These are phyloP conservation scores for Trichocladium uniseriatum DNA, from an alignment of 495 filamentous ascomycete genomes.

Conservation along the genomic window DNA sequence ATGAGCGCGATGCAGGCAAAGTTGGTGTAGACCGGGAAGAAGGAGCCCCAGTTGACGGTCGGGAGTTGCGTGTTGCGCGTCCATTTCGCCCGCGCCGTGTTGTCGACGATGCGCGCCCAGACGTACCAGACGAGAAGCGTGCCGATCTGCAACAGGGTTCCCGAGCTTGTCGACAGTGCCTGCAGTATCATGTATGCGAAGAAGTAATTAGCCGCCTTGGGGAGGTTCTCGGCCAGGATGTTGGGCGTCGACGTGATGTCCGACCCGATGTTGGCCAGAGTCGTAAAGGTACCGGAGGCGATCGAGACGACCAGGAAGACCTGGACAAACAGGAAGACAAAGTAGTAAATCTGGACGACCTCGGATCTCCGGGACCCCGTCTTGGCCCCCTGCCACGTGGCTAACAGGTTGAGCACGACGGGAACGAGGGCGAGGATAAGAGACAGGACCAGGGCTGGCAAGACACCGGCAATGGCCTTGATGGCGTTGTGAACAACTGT, in stretches of 20 bases:
- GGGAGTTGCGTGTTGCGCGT: conserved; percentile 69
- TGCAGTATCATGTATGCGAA: conserved; percentile 98
- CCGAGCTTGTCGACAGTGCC: conserved; percentile 80
- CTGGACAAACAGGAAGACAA: conserved; percentile 89
- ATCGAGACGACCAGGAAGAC: conserved; percentile 90
- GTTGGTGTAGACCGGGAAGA: conserved; percentile 93
- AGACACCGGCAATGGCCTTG: conserved; percentile 72
- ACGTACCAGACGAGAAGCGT: conserved; percentile 73
- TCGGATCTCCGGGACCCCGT: conserved; percentile 76
- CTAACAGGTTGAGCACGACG: conserved; percentile 59
- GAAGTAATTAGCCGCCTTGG: conserved; percentile 90
- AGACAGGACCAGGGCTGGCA: conserved; percentile 70
- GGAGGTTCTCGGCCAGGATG: conserved; percentile 73
- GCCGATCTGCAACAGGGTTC: conserved; percentile 77
- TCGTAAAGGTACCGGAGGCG: conserved; percentile 64
- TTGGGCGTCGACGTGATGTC: conserved; percentile 51
- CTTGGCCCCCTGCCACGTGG: conserved; percentile 65
- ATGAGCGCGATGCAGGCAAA: conserved; percentile 90
- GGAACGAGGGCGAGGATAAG: conserved; percentile 77
- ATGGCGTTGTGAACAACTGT: conserved; percentile 49
- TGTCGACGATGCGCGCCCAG: conserved; percentile 67
- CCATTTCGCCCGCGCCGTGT: conserved; percentile 84
- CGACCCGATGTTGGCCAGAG: conserved; percentile 52
- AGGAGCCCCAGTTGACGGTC: conserved; percentile 79
- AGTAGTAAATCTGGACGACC: conserved; percentile 85